These are phyloP conservation scores for Pseudopithomyces maydicus DNA, from an alignment of 2,329 filamentous ascomycete genomes.

Conservation along the genomic window DNA sequence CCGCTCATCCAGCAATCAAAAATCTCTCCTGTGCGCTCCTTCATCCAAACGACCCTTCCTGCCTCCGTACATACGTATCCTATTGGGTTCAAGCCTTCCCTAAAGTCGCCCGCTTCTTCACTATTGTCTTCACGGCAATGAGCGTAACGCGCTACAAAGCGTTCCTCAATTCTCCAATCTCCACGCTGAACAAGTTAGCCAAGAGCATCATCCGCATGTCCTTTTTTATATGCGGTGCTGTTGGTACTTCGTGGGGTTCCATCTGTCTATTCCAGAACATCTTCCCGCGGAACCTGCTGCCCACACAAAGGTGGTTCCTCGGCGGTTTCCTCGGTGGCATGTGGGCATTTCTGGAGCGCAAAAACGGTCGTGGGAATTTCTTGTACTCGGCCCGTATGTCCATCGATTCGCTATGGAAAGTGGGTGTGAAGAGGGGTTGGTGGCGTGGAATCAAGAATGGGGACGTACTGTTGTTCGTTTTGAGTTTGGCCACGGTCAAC, in stretches of 20 bases:
- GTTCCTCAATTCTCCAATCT: constrained; percentile 72
- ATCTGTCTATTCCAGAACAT: constrained; percentile 87
- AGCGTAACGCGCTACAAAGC: constrained; percentile 70
- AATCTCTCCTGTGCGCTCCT: constrained; percentile 87
- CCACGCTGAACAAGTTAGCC: constrained; percentile 69
- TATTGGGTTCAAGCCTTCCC: constrained; percentile 88
- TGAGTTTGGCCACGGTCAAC: constrained; percentile 77
- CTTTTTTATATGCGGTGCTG: constrained; percentile 78
- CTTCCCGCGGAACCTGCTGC: constrained; percentile 74
- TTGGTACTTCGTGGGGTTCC: constrained; percentile 85
- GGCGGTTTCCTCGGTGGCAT: constrained; percentile 84
- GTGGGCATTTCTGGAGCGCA: constrained; percentile 79
- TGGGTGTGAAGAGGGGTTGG: constrained; percentile 87
- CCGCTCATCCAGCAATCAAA: constrained; percentile 84
- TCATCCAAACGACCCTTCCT: constrained; percentile 87
- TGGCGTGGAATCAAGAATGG: constrained; percentile 83
- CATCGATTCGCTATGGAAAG: constrained; percentile 86
- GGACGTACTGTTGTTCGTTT: constrained; percentile 82
- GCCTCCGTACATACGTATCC: constrained; percentile 81
- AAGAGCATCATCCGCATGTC: constrained; percentile 74
- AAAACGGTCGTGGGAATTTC: constrained; percentile 66
- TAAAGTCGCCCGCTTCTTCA: constrained; percentile 75
- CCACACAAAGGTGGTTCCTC: constrained; percentile 87
- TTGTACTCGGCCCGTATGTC: constrained; percentile 79
- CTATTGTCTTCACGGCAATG: constrained; percentile 73